Percentiles rank a stretch among this genome's conserved stretches.
Evolutionary conservation across 192 early-diverging fungal species (phyloP).

Genomic region (Martensiomyces pterosporus): DNA sequence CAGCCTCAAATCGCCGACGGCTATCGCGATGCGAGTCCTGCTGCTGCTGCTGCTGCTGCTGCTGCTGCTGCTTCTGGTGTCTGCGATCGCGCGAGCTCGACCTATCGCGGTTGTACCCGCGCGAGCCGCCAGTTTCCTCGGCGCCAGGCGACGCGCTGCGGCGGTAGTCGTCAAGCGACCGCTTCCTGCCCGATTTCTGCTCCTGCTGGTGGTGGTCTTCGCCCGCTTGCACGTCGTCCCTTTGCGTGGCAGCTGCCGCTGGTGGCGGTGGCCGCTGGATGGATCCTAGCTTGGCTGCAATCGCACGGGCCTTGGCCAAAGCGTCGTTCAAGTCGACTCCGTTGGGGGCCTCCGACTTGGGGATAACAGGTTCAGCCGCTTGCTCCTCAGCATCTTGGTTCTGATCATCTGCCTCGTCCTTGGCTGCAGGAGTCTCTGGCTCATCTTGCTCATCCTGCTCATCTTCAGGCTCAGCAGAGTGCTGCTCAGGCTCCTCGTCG

Average conservation of each 20-base stretch:
- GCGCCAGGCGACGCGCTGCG: slow-evolving; percentile 43
- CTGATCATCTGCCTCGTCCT: too few relatives aligned
- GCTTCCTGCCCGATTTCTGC: neutral
- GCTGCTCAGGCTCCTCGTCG: slow-evolving; percentile 1
- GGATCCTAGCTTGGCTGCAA: slow-evolving; percentile 64
- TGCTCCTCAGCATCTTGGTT: too few relatives aligned
- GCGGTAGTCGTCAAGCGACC: slow-evolving; percentile 1
- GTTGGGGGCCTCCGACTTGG: neutral
- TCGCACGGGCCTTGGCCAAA: slow-evolving; percentile 70
- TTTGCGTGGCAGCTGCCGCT: slow-evolving; percentile 1
- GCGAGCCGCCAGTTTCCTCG: neutral
- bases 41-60: slow-evolving; percentile 3
- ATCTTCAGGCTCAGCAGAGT: neutral
- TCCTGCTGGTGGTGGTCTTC: slow-evolving; percentile 4
- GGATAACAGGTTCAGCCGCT: neutral
- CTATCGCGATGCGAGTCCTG: slow-evolving; percentile 6
- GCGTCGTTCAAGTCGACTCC: slow-evolving; percentile 61
- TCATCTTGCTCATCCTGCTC: neutral
- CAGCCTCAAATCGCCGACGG: slow-evolving; percentile 18
- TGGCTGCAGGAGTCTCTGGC: too few relatives aligned
- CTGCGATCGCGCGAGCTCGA: slow-evolving; percentile 2
- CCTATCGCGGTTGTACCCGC: slow-evolving; percentile 23
- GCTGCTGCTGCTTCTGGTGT: neutral
- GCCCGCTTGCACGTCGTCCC: neutral
- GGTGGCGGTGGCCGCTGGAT: slow-evolving; percentile 23